Base-by-base conservation (phyloP, 139 green algal genomes). In the Auxenochlorella pyrenoidosa region DNA sequence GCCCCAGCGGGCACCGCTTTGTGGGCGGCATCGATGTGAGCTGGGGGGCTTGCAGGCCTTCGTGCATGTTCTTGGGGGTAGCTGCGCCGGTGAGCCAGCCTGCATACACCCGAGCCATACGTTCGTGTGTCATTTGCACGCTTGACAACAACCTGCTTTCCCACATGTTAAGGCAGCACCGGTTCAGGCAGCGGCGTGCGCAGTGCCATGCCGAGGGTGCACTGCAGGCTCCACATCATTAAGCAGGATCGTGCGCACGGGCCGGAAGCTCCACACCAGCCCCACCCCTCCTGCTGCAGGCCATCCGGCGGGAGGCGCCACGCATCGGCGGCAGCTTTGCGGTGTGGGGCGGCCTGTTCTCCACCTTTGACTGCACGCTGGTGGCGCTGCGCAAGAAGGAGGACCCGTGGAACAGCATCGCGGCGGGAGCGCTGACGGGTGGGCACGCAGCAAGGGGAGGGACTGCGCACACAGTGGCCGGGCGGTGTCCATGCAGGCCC, bases 371-470 rank as follows among this genome's bases (percentile, higher is more conserved):
- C 90, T 99, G 98, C 92, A 97, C 95, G 1, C 90, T 99, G 4
- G 94, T 99, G 32, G 97, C 96, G 72, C 66, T 98, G 18, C 90
- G 97, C 28, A 95, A 96, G 58, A 99, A 98, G 93, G 97, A 99
- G 88, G 98, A 99, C 87, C 98, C 97, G 6, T 99, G 97, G 97
- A 99, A 99, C 90, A 95, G 95, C 32, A 99, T 99, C 82, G 92
- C 92, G 22, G 94, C 96, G 51, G 97, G 97, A 13, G 96, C 96
- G 0, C 80, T 97, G 6, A 99, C 98, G 3, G 88, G 88, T 86
- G 66, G 19, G 63, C 38, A 21, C 13, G 72, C 71, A 10, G 12
- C 32, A 75, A n/a, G n/a, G n/a, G n/a, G n/a, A n/a, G n/a, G n/a
- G n/a, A n/a, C n/a, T n/a, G n/a, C n/a, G n/a, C n/a, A n/a, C n/a